These are phyloP conservation scores for Sordaria brevicollis DNA, from an alignment of 495 filamentous ascomycete species.

Conservation along the genomic window DNA sequence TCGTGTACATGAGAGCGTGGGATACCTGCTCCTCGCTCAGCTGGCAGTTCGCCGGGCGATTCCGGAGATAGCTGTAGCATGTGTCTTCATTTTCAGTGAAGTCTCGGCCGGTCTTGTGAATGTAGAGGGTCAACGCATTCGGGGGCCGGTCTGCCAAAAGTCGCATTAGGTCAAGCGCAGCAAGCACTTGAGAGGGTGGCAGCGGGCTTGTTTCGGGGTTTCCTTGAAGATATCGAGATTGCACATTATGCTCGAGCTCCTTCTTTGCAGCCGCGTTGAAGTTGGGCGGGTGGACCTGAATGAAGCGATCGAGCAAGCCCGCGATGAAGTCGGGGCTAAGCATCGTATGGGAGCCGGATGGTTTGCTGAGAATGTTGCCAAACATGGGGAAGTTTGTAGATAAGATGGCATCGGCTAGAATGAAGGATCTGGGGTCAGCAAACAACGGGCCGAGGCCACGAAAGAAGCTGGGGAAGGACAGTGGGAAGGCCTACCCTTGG, in stretches of 20 bases:
- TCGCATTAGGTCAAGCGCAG: slow-evolving; percentile 63
- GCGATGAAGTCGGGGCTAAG: slow-evolving; percentile 56
- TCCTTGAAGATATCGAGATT: slow-evolving; percentile 50
- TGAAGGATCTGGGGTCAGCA: slow-evolving; percentile 21
- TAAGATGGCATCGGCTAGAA: slow-evolving; percentile 70
- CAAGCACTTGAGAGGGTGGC: slow-evolving; percentile 60
- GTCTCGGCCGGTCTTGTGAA: slow-evolving; percentile 62
- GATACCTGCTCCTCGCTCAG: slow-evolving; percentile 77
- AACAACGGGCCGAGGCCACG: slow-evolving; percentile 1
- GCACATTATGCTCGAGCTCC: slow-evolving; percentile 55
- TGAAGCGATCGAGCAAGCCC: slow-evolving; percentile 68
- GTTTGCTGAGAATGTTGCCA: slow-evolving; percentile 54
- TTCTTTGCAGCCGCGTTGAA: slow-evolving; percentile 66
- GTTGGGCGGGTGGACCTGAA: slow-evolving; percentile 68
- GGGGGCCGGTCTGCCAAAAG: slow-evolving; percentile 50
- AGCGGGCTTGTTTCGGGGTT: slow-evolving; percentile 38
- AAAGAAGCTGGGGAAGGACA: background rate
- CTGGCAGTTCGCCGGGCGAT: slow-evolving; percentile 52
- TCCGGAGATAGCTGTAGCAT: slow-evolving; percentile 46
- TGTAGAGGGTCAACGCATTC: slow-evolving; percentile 60
- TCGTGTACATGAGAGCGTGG: slow-evolving; percentile 62
- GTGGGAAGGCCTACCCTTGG: slow-evolving; percentile 58
- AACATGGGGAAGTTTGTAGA: slow-evolving; percentile 65
- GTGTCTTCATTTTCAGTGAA: slow-evolving; percentile 42
- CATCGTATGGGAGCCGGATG: slow-evolving; percentile 50